Conservation (phyloP, 208 protist genomes). For the Leptomonas pyrrhocoris region DNA sequence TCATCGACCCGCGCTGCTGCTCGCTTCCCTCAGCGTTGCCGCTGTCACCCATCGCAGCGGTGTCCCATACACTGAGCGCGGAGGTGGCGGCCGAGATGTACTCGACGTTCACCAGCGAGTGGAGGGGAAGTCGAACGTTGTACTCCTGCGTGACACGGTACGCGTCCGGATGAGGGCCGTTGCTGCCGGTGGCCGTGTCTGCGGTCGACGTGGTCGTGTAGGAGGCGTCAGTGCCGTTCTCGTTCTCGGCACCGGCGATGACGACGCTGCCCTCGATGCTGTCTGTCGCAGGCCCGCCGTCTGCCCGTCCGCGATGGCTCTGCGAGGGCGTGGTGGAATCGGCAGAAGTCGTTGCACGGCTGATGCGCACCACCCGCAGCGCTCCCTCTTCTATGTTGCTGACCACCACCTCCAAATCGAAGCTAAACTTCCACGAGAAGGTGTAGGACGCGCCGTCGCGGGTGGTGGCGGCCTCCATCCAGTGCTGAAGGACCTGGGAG, state of each 20-base stretch:
- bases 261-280: not conserved
- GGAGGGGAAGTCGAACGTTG: slow-evolving; percentile 51
- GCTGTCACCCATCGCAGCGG: not conserved
- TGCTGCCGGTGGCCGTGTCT: not conserved
- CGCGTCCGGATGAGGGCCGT: not conserved
- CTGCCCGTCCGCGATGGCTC: not conserved
- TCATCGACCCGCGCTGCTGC: slow-evolving; percentile 4
- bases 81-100: slow-evolving; percentile 80
- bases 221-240: not conserved
- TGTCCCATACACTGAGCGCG: slow-evolving; percentile 19
- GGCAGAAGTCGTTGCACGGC: not conserved
- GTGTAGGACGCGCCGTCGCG: slow-evolving; percentile 49
- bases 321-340: not conserved
- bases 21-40: not conserved
- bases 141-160: slow-evolving; percentile 39
- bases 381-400: slow-evolving; percentile 67
- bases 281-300: not conserved
- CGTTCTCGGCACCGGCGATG: not conserved
- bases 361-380: slow-evolving; percentile 61
- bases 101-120: slow-evolving; percentile 78
- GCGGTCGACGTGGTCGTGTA: not conserved
- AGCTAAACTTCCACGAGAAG: slow-evolving; percentile 88
- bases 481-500: slow-evolving; percentile 37
- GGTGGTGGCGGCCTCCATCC: slow-evolving; percentile 24
- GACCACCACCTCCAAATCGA: slow-evolving; percentile 64